These are phyloP conservation scores for Picea mariana DNA, from an alignment of 83 land plant species.

Conservation along the genomic window DNA sequence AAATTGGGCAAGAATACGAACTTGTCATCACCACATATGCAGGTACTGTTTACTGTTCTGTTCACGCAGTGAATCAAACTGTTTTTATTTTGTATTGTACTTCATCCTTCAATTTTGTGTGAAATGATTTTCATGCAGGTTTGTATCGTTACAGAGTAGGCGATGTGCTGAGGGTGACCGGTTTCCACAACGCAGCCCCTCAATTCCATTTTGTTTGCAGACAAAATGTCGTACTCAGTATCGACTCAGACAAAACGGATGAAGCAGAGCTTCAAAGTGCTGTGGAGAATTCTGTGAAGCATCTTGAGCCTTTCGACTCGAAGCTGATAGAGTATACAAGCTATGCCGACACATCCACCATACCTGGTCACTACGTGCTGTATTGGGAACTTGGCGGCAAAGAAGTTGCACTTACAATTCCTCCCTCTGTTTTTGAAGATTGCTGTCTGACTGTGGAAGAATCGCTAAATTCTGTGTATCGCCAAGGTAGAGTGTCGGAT, in stretches of 20 bases:
- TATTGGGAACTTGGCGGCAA: constrained; percentile 69
- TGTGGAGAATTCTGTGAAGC: constrained; percentile 46
- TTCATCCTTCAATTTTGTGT: no score
- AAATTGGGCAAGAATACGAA: constrained; percentile 81
- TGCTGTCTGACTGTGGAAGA: constrained; percentile 78
- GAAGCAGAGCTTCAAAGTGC: constrained; percentile 79
- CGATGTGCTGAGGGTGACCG: not conserved
- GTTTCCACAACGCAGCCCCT: constrained; percentile 54
- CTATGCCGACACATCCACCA: constrained; percentile 62
- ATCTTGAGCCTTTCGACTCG: constrained; percentile 42
- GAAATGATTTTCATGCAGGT: not conserved
- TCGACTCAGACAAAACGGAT: constrained; percentile 82
- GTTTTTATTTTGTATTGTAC: no score
- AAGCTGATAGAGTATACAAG: constrained; percentile 71
- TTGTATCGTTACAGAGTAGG: constrained; percentile 5
- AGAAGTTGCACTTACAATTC: constrained; percentile 21
- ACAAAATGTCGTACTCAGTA: constrained; percentile 77
- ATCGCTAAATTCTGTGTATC: no score
- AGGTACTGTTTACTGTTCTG: constrained; percentile 25
- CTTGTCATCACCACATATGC: constrained; percentile 88
- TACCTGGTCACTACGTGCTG: constrained; percentile 84
- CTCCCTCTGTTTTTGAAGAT: constrained; percentile 59
- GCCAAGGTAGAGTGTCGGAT: constrained; percentile 57
- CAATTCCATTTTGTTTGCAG: constrained; percentile 72
- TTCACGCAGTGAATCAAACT: no score